A percentile compares a stretch with the other conserved stretches of the same genome.
Conservation (phyloP, 2,329 filamentous ascomycete genomes). For the Stromatinia cepivora region DNA sequence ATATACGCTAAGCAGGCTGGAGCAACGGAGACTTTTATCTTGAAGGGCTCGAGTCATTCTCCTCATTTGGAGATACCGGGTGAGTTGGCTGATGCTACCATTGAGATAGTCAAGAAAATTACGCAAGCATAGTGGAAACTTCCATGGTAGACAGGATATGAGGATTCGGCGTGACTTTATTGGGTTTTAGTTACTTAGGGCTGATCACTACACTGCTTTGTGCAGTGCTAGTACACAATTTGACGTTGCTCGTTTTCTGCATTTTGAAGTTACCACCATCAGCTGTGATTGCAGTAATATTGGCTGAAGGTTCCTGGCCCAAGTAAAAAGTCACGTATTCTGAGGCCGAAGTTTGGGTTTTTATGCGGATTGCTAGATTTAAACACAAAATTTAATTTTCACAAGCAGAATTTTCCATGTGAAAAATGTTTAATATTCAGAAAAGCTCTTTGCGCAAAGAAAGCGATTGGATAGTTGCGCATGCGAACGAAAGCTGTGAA, state of each 20-base stretch:
- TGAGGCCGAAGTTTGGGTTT: no score
- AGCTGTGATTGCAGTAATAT: no score
- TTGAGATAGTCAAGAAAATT: neutral
- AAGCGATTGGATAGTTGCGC: no score
- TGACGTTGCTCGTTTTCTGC: neutral
- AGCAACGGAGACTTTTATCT: neutral
- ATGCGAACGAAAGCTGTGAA: no score
- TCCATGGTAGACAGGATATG: neutral
- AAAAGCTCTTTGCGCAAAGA: no score
- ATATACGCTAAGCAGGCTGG: neutral
- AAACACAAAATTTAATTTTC: no score
- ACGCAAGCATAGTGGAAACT: neutral
- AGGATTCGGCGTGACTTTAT: neutral
- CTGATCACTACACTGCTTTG: neutral
- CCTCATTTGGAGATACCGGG: neutral
- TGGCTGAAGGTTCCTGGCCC: no score
- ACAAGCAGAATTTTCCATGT: no score
- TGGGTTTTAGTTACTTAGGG: neutral
- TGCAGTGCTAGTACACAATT: neutral
- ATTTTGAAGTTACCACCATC: no score
- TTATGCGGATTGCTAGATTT: no score
- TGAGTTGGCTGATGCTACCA: neutral
- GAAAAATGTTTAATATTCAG: no score
- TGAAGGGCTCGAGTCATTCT: neutral
- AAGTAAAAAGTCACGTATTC: no score